These are phyloP conservation scores for Penicillium sp. DNA, from an alignment of 2,329 filamentous ascomycete species.

Conservation along the genomic window DNA sequence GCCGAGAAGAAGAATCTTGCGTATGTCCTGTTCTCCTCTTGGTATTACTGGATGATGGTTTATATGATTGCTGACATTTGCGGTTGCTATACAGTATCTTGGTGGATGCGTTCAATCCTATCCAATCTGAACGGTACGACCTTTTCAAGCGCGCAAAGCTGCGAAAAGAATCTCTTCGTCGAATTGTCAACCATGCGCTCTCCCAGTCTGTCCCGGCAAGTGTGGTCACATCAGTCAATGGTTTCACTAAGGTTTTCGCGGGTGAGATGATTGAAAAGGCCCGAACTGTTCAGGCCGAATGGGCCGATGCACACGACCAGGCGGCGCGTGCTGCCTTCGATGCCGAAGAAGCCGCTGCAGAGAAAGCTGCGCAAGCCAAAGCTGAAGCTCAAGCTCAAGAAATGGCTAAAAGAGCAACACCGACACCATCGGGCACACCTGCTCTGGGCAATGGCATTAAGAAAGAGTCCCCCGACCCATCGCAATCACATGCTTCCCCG, in stretches of 20 bases:
- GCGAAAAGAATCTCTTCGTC: slow-evolving; percentile 51
- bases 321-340: slow-evolving; percentile 57
- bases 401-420: slow-evolving; percentile 14
- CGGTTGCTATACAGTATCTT: slow-evolving; percentile 35
- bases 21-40: slow-evolving; percentile 33
- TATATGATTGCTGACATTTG: slow-evolving; percentile 8
- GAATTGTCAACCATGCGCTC: slow-evolving; percentile 67
- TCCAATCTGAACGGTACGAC: slow-evolving; percentile 52
- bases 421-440: slow-evolving; percentile 17
- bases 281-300: slow-evolving; percentile 60
- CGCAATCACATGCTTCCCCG: slow-evolving; percentile 13
- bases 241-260: slow-evolving; percentile 67
- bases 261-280: slow-evolving; percentile 67
- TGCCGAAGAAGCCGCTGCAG: slow-evolving; percentile 58
- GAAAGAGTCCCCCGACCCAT: slow-evolving; percentile 23
- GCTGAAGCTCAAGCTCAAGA: slow-evolving; percentile 5
- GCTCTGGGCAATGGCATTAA: slow-evolving; percentile 23
- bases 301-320: slow-evolving; percentile 52
- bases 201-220: slow-evolving; percentile 66
- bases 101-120: slow-evolving; percentile 48
- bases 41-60: neutral
- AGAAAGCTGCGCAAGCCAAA: slow-evolving; percentile 38
- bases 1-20: slow-evolving; percentile 54
- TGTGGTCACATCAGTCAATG: slow-evolving; percentile 64
- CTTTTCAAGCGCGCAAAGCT: slow-evolving; percentile 52